Conservation (phyloP, 768 basidiomycete species). For the Daedalea quercina region DNA sequence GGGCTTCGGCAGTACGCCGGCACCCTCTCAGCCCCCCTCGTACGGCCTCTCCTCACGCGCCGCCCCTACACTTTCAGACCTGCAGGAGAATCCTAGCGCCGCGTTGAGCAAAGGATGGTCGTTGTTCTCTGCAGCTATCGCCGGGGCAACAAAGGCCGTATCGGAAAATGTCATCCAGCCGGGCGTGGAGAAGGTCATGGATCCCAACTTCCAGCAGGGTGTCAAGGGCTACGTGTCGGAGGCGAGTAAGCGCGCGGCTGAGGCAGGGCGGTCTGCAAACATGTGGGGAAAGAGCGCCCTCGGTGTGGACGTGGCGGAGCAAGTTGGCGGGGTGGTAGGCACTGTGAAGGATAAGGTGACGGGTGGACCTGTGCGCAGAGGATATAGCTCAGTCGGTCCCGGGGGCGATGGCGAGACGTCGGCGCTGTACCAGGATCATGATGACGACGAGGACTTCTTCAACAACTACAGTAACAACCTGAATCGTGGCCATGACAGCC, state of each 20-base stretch:
- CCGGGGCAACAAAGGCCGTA: constrained; percentile 71
- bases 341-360: constrained; percentile 52
- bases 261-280: constrained; percentile 60
- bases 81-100: constrained; percentile 81
- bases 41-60: constrained; percentile 71
- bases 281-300: constrained; percentile 70
- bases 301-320: constrained; percentile 83
- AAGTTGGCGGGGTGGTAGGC: constrained; percentile 63
- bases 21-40: constrained; percentile 60
- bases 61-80: constrained; percentile 70
- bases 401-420: constrained; percentile 53
- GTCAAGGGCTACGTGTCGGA: constrained; percentile 68
- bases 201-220: constrained; percentile 72
- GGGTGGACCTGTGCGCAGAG: constrained; percentile 44
- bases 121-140: constrained; percentile 82
- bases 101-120: constrained; percentile 96
- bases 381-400: constrained; percentile 28
- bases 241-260: constrained; percentile 57
- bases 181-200: constrained; percentile 71
- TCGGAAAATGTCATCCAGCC: constrained; percentile 89
- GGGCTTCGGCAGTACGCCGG: constrained; percentile 87
- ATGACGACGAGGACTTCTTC: constrained; percentile 58
- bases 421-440: constrained; percentile 52
- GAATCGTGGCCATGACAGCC: constrained; percentile 6
- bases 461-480: constrained; percentile 33